These are phyloP conservation scores for Galerina sulciceps DNA, from an alignment of 768 basidiomycete species.

Conservation along the genomic window DNA sequence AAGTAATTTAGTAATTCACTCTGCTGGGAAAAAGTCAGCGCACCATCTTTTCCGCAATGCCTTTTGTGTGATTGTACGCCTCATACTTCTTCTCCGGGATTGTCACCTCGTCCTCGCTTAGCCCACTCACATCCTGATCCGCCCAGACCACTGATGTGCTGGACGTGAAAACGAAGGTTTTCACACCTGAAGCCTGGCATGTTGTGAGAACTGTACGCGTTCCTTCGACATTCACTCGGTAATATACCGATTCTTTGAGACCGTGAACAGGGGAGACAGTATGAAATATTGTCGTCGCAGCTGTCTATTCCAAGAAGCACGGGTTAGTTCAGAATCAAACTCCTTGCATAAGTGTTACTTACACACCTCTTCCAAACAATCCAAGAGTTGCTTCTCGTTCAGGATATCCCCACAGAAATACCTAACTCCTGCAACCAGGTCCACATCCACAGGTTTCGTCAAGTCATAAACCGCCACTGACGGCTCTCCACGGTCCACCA, in stretches of 20 bases:
- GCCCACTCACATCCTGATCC: conserved; percentile 46
- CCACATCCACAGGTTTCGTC: conserved; percentile 46
- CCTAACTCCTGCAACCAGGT: conserved; percentile 35
- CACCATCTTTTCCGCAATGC: conserved; percentile 52
- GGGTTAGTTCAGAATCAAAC: neutral
- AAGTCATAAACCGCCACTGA: conserved; percentile 56
- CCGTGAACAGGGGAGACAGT: conserved; percentile 54
- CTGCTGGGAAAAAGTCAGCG: neutral
- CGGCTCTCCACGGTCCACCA: conserved; percentile 42
- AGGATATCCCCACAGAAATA: conserved; percentile 57
- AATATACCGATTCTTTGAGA: conserved; percentile 39
- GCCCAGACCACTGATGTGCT: conserved; percentile 55
- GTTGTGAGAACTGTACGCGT: conserved; percentile 49
- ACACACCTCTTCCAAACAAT: conserved; percentile 44
- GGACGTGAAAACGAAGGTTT: conserved; percentile 56
- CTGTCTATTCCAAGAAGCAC: conserved; percentile 25
- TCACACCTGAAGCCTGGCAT: conserved; percentile 41
- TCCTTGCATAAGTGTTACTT: conserved; percentile 7
- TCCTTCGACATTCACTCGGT: conserved; percentile 56
- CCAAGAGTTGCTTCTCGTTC: conserved; percentile 40
- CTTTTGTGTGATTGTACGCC: conserved; percentile 59
- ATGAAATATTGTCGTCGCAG: conserved; percentile 53
- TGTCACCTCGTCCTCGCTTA: conserved; percentile 51
- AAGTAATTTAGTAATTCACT: neutral
- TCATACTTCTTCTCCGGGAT: conserved; percentile 45